Conservation (phyloP, 495 filamentous ascomycete species). For the Bacidia gigantensis region DNA sequence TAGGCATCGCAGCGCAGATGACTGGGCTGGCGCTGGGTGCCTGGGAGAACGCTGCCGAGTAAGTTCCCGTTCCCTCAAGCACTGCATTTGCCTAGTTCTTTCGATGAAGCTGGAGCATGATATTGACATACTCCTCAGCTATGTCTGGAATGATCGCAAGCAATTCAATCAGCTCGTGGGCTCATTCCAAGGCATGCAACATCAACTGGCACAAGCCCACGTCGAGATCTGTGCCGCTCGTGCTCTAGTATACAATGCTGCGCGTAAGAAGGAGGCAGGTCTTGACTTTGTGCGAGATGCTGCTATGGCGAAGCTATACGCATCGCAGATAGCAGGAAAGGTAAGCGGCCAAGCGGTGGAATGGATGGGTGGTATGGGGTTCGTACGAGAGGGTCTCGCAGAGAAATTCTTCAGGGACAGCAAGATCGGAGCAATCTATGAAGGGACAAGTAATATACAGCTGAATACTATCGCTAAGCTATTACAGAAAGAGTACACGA, state of each 20-base stretch:
- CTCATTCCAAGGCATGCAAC: slow-evolving; percentile 97
- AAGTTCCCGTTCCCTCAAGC: slow-evolving; percentile 24
- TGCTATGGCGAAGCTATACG: slow-evolving; percentile 95
- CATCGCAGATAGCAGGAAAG: slow-evolving; percentile 80
- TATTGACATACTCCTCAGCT: slow-evolving; percentile 28
- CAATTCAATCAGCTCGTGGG: slow-evolving; percentile 91
- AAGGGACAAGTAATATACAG: slow-evolving; percentile 80
- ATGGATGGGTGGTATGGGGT: slow-evolving; percentile 99
- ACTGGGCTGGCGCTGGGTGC: slow-evolving; percentile 90
- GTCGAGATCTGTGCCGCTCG: slow-evolving; percentile 85
- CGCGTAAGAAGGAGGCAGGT: slow-evolving; percentile 94
- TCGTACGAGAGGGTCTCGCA: slow-evolving; percentile 88
- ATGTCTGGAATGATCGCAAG: slow-evolving; percentile 93
- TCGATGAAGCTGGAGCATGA: not conserved
- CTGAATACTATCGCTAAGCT: slow-evolving; percentile 88
- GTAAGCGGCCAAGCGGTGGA: slow-evolving; percentile 81
- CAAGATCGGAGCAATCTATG: slow-evolving; percentile 98
- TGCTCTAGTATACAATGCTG: slow-evolving; percentile 89
- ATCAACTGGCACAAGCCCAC: slow-evolving; percentile 93
- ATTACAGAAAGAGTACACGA: slow-evolving; percentile 80
- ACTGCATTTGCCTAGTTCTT: not conserved
- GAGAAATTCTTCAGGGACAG: slow-evolving; percentile 98
- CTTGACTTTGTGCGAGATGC: slow-evolving; percentile 90
- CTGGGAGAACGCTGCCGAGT: slow-evolving; percentile 88
- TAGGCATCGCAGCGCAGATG: slow-evolving; percentile 98